Evolutionary conservation across 1,139 yeast genomes (phyloP).

Genomic region (Wickerhamomyces sp.): DNA sequence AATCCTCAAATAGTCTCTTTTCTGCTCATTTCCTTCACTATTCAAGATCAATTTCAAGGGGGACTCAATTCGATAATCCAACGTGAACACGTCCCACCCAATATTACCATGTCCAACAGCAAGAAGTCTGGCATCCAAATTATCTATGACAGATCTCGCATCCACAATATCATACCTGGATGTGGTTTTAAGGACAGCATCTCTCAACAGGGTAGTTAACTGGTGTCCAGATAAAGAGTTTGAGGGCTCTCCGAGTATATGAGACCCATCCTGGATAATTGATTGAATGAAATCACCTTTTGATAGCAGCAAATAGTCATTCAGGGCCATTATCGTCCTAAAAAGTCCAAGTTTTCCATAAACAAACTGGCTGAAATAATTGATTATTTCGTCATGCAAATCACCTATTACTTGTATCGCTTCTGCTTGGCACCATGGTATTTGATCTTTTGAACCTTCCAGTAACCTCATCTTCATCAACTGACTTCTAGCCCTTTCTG

Average conservation of each 20-base stretch:
- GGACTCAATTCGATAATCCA: conserved; percentile 68
- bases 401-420: conserved; percentile 33
- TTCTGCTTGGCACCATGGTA: conserved; percentile 8
- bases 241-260: conserved; percentile 57
- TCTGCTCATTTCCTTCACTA: conserved; percentile 34
- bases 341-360: conserved; percentile 45
- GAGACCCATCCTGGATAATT: conserved; percentile 52
- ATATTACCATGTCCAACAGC: conserved; percentile 64
- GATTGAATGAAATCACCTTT: conserved; percentile 75
- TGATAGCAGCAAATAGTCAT: conserved; percentile 64
- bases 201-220: conserved; percentile 58
- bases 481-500: conserved; percentile 24
- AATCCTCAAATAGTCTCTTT: conserved; percentile 66
- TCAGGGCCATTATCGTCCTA: conserved; percentile 57
- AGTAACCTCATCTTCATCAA: not conserved
- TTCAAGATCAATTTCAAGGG: conserved; percentile 45
- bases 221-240: conserved; percentile 58
- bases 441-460: conserved; percentile 2
- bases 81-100: conserved; percentile 91
- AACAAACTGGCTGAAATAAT: conserved; percentile 47
- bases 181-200: conserved; percentile 63
- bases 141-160: conserved; percentile 37
- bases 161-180: conserved; percentile 34
- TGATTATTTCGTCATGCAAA: conserved; percentile 55
- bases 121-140: conserved; percentile 79